A percentile compares a stretch with the other conserved stretches of the same genome.
Conservation (phyloP, 1,139 yeast genomes). For the Pneumocystis wakefieldiae region DNA sequence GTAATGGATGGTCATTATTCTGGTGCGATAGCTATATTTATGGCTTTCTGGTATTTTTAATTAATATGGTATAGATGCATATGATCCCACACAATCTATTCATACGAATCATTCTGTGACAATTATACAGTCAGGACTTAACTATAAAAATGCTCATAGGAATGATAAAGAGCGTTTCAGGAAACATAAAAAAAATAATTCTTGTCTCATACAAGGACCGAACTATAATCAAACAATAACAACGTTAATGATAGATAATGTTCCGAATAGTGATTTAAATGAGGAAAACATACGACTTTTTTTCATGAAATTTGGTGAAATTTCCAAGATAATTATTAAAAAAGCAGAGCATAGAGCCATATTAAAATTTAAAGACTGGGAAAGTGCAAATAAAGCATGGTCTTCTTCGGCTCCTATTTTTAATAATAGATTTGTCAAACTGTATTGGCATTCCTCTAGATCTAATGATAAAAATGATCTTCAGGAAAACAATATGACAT, state of each 20-base stretch:
- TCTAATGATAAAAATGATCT: background rate
- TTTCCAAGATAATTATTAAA: conserved; percentile 24
- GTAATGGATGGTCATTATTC: conserved; percentile 5
- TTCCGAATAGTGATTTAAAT: conserved; percentile 31
- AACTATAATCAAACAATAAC: conserved; percentile 15
- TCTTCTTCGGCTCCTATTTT: conserved; percentile 33
- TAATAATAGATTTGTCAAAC: conserved; percentile 35
- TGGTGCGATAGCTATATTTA: background rate
- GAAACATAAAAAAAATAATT: background rate
- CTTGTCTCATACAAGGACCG: conserved; percentile 7
- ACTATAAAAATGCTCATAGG: conserved; percentile 5
- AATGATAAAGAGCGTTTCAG: conserved; percentile 2
- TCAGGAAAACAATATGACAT: conserved; percentile 5
- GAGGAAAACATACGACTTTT: conserved; percentile 25
- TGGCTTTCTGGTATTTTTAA: background rate
- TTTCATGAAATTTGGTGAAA: conserved; percentile 30
- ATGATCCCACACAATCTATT: conserved; percentile 4
- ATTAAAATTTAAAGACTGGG: conserved; percentile 28
- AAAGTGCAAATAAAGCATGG: conserved; percentile 32
- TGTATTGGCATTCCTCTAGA: conserved; percentile 26
- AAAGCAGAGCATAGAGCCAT: conserved; percentile 23
- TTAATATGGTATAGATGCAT: conserved; percentile 2
- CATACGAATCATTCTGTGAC: background rate
- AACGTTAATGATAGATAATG: conserved; percentile 28
- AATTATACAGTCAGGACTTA: conserved; percentile 6